Conservation (phyloP, 768 basidiomycete genomes). For the Trametes cinnabarina region DNA sequence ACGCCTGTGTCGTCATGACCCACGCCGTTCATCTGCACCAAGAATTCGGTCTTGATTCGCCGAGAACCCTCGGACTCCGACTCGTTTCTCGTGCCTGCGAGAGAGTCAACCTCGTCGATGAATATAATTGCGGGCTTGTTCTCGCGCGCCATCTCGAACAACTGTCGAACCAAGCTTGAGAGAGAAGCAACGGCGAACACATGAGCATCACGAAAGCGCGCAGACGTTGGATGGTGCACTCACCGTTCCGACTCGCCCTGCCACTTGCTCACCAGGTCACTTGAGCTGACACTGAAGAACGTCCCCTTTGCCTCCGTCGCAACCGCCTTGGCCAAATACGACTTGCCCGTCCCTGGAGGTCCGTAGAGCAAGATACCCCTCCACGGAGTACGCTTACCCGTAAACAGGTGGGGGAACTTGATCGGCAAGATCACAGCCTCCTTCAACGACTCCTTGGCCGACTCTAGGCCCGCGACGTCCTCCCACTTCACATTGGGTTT, state of each 20-base stretch:
- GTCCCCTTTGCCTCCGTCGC: constrained; percentile 99
- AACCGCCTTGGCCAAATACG: constrained; percentile 95
- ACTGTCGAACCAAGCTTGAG: constrained; percentile 84
- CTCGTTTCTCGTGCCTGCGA: constrained; percentile 92
- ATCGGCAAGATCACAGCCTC: constrained; percentile 99
- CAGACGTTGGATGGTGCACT: constrained; percentile 21
- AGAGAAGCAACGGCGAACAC: not conserved
- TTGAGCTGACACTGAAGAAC: constrained; percentile 94
- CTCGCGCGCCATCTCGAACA: constrained; percentile 95
- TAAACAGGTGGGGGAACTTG: constrained; percentile 98
- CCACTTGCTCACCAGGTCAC: constrained; percentile 98
- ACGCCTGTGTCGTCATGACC: constrained; percentile 97
- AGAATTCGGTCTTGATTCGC: constrained; percentile 95
- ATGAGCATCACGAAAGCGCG: not conserved
- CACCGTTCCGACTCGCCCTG: constrained; percentile 98
- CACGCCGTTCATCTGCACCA: constrained; percentile 99
- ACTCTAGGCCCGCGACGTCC: constrained; percentile 95
- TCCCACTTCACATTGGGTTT: constrained; percentile 98
- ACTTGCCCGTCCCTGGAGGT: constrained; percentile 97
- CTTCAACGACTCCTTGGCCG: constrained; percentile 92
- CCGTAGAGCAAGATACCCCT: constrained; percentile 94
- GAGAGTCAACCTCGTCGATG: constrained; percentile 96
- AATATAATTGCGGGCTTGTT: constrained; percentile 98
- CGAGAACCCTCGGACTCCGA: constrained; percentile 97
- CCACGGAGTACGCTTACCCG: constrained; percentile 98